phyloP scores from a whole-genome alignment of 352 stramenopile species.

The Paralagenidium karlingii region DNA sequence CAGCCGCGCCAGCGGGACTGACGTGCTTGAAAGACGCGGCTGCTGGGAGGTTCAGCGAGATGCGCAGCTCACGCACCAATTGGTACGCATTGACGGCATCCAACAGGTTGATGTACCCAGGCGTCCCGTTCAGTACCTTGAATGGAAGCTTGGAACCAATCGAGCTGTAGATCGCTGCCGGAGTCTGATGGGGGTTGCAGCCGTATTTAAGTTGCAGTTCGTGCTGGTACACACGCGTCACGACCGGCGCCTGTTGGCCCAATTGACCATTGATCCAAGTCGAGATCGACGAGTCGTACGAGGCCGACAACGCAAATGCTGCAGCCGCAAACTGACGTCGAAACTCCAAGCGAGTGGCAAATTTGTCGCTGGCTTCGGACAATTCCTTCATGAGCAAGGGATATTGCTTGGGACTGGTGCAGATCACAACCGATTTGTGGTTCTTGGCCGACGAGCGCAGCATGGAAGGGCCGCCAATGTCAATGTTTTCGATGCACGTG shows the following conservation, averaged over 20 bases:
- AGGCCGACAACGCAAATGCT: constrained; percentile 68
- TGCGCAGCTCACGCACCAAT: constrained; percentile 93
- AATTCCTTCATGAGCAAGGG: constrained; percentile 84
- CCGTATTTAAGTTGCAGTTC: constrained; percentile 91
- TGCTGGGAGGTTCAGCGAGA: constrained; percentile 88
- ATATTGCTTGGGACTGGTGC: constrained; percentile 95
- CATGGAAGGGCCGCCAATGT: constrained; percentile 99
- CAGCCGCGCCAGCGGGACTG: constrained; percentile 91
- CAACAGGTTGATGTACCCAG: constrained; percentile 99
- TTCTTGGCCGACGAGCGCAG: constrained; percentile 99
- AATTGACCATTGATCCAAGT: constrained; percentile 93
- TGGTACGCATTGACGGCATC: constrained; percentile 99
- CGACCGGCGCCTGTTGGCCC: constrained; percentile 38
- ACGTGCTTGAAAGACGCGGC: constrained; percentile 99
- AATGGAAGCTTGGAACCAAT: constrained; percentile 72
- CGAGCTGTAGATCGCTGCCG: constrained; percentile 71
- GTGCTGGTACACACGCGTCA: constrained; percentile 93
- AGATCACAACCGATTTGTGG: constrained; percentile 97
- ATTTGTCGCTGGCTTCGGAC: constrained; percentile 84
- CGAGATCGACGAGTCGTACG: constrained; percentile 97
- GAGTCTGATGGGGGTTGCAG: constrained; percentile 99
- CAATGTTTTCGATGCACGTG: constrained; percentile 99
- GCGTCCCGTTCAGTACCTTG: constrained; percentile 84
- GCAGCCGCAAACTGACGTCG: constrained; percentile 69
- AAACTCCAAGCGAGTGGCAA: constrained; percentile 87